Percentiles rank a stretch among this genome's conserved stretches.
Evolutionary conservation across 352 stramenopile genomes (phyloP).

Genomic region (Aphanomyces euteiches): DNA sequence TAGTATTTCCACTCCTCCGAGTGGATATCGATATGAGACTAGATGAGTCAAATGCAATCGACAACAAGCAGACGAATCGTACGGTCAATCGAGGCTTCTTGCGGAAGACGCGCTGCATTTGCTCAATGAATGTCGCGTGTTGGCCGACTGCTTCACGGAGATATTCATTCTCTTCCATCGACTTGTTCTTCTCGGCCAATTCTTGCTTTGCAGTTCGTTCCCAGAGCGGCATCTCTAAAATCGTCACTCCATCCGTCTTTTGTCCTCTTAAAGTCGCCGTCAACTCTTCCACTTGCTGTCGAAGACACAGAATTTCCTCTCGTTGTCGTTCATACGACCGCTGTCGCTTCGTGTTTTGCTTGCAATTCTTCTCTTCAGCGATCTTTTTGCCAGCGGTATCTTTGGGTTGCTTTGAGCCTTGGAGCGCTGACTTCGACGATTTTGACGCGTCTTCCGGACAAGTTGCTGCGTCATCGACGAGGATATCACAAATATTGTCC

Average conservation of each 20-base stretch:
- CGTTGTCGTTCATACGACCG: no score
- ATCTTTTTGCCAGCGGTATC: no score
- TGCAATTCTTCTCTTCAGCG: no score
- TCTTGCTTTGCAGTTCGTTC: background rate
- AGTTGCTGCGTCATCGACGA: background rate
- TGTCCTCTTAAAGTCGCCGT: no score
- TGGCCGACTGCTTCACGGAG: slow-evolving; percentile 9
- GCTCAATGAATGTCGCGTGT: slow-evolving; percentile 13
- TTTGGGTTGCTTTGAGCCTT: no score
- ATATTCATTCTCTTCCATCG: slow-evolving; percentile 5
- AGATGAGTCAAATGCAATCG: background rate
- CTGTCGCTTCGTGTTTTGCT: no score
- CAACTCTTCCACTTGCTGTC: background rate
- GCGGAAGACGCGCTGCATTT: slow-evolving; percentile 2
- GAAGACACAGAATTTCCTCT: slow-evolving; percentile 3
- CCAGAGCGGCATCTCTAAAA: background rate
- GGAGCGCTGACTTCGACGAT: no score
- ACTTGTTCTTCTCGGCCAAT: background rate
- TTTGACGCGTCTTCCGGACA: no score
- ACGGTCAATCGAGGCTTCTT: slow-evolving; percentile 16
- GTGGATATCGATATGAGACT: background rate
- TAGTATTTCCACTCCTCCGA: slow-evolving; percentile 7
- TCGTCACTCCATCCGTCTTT: no score
- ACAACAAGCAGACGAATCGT: background rate
- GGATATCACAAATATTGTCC: background rate